A percentile compares a stretch with the other conserved stretches of the same genome.
These are phyloP conservation scores for Fusarium anthophilum DNA, from an alignment of 2,329 filamentous ascomycete genomes.

Conservation along the genomic window DNA sequence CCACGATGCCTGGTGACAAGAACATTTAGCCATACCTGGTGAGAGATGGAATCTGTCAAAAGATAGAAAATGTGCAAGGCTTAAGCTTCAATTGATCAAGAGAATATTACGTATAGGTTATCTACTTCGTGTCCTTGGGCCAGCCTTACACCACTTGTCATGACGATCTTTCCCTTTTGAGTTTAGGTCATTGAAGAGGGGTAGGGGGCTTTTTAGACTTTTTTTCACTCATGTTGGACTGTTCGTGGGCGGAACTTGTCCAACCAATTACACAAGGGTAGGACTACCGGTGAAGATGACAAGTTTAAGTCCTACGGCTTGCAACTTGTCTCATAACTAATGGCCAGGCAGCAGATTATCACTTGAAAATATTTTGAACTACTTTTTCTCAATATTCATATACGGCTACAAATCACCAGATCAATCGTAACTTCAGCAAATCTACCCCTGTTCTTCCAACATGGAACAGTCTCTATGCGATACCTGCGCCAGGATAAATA, in stretches of 20 bases:
- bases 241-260: neutral
- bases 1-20: too few species aligned
- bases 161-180: neutral
- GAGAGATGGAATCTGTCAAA: too few species aligned
- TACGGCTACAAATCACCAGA: accelerated
- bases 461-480: neutral
- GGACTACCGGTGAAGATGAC: neutral
- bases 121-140: neutral
- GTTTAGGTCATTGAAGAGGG: neutral
- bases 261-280: neutral
- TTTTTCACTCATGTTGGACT: neutral
- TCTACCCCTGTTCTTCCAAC: neutral
- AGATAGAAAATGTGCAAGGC: too few species aligned
- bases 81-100: too few species aligned
- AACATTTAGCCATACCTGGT: too few species aligned
- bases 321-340: neutral
- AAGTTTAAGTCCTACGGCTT: neutral
- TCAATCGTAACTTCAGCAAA: neutral
- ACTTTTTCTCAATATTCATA: neutral
- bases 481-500: neutral
- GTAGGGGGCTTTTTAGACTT: neutral
- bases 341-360: neutral
- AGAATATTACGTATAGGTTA: neutral
- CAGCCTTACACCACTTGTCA: neutral
- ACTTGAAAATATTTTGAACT: accelerated